phyloP scores from a whole-genome alignment of 345 rosid species.

The Sisymbrium irio region DNA sequence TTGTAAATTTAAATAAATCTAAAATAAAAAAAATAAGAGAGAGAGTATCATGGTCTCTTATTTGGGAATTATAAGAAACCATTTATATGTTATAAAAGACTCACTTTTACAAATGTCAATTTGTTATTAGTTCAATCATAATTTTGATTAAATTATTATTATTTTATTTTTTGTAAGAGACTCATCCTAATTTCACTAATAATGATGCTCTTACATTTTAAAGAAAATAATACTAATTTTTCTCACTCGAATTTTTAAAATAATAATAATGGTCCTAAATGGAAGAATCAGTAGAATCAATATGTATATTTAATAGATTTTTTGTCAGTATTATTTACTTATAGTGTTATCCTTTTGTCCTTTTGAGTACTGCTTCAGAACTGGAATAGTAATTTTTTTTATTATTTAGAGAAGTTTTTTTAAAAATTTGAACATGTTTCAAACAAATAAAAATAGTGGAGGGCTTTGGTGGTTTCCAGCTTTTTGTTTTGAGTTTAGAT shows the following conservation, averaged over 20 bases:
- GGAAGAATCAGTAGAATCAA: background rate
- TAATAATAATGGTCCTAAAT: background rate
- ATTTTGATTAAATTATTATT: no score
- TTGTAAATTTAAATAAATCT: no score
- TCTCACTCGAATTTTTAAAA: background rate
- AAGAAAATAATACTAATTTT: background rate
- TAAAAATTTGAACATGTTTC: background rate
- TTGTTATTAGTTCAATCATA: no score
- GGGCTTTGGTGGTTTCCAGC: conserved; percentile 24
- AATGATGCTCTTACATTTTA: no score
- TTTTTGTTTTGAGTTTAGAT: conserved; percentile 13
- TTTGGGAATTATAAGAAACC: no score
- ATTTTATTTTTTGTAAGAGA: no score
- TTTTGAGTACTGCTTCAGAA: background rate
- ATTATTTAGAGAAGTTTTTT: background rate
- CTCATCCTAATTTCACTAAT: no score
- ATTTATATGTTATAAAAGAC: no score
- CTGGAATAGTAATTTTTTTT: background rate
- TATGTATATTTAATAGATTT: background rate
- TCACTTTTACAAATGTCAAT: no score
- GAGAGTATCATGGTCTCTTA: no score
- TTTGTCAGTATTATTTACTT: background rate
- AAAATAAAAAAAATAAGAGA: no score
- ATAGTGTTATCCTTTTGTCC: background rate
- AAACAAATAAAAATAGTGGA: background rate